Base-by-base conservation (phyloP, 225 moss, liverwort and hornwort genomes). In the Thuidium tamariscinum region DNA sequence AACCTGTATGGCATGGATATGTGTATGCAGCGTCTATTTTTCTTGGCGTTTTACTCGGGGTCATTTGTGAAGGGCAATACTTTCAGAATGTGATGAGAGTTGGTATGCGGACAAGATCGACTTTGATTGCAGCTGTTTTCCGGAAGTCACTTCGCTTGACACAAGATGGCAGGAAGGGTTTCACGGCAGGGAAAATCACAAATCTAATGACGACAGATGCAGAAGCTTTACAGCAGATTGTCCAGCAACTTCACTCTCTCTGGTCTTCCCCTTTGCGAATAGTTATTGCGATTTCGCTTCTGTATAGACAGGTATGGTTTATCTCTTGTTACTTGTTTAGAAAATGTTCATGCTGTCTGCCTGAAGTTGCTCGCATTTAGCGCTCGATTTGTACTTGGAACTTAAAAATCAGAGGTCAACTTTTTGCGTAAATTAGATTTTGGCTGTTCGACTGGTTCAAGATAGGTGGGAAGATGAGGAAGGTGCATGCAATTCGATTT, bases 171-270 rank as follows among this genome's bases (percentile, higher is more conserved):
- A 89, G 94, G 69, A 93, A 93, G 80, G 93, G 91, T 51, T 93
- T 92, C 19, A 95, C 95, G 34, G 86, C 93, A 32, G 95, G 95
- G 63, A 91, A 91, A 83, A 95, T 95, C 77, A 94, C 93, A 60
- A 96, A 97, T 80, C 81, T 95, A n/a, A 94, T 97, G 94, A 94
- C 97, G 36, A 92, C 93, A 21, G 97, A 97, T 86, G 94, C 93
- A 6, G 95, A 97, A 84, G 88, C 88, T 39, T 66, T 96, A 20
- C 93, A 91, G 49, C 94, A 95, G 80, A 83, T 89, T 51, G 67
- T 65, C 69, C 86, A 92, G 54, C 94, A 92, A 74, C 87, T 96
- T 55, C 92, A 97, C 92, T 91, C 93, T 42, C 85, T 94, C 22
- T 97, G 96, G 97, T 91, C 94, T 65, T 87, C 96, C n/a, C 97